Evolutionary conservation across 768 basidiomycete genomes (phyloP), one percentile per base, ranked within the genome.

Genomic region (Leccinum arenicola): DNA sequence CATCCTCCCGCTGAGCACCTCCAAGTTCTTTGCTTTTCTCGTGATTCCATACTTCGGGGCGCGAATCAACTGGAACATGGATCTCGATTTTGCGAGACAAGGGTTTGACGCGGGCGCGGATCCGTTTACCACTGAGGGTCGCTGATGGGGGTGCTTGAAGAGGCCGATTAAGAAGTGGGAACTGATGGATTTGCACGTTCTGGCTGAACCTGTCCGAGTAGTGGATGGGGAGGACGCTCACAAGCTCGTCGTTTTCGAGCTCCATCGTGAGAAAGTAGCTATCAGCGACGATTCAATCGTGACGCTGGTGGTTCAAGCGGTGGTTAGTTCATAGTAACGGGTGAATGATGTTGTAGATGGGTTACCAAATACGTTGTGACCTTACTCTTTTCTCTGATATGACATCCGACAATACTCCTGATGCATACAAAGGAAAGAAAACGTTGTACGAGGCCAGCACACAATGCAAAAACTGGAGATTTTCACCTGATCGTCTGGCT

Each of bases 381-480:
- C 31, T 35, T 35, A 35, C 12, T 35, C 12, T 31, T 11, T 31
- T 31, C 31, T 31, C 31, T 31, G 31, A 29, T 29, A 48, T 48
- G 47, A 48, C 47, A 48, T 48, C 47, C 8, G 23, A 27, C 17
- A 50, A 29, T n/a, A 29, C 29, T 31, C 50, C 50, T 12, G 10
- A 29, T 29, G 27, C 31, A 31, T 7, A 47, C 25, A 33, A 52
- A 33, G 51, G 21, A 53, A 68, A 57, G 48, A 75, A 60, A 58
- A 76, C 89, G 0, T 70, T 91, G 3, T 95, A 92, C 64, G 84
- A 93, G 66, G 82, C 80, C 43, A 91, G 89, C 65, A 91, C 90
- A 0, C 92, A 94, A 68, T 92, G 79, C 75, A 84, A 79, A 56
- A 86, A 95, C 70, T 99, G 97, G 97, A 78, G 95, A 53, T 97